Evolutionary conservation across 2,329 filamentous ascomycete genomes (phyloP), one percentile per base, ranked within the genome.

Genomic region (Sordariomycetes sp.): DNA sequence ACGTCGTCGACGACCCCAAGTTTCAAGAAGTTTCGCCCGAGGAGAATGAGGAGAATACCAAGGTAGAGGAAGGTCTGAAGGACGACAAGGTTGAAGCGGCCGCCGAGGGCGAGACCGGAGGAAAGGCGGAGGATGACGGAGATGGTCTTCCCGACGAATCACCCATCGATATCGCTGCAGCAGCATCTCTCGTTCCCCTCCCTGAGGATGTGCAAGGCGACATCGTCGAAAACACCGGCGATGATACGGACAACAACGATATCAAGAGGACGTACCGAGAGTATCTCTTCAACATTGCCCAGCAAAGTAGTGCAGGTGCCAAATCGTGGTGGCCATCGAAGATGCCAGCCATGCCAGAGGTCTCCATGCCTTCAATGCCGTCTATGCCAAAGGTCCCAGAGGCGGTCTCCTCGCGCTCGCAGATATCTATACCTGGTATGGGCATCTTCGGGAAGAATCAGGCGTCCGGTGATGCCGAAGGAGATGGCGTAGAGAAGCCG

Each of bases 151-250:
- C 69, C 1, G 71, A 73, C 50, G 67, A 72, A 60, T 79, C 78
- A 1, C 78, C 78, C 3, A 71, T 81, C 46, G 78, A 81, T 59
- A 80, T 81, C 35, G 76, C 77, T 0, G 78, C 77, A 0, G 78
- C 78, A 0, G 78, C 78, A 1, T 76, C 77, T 0, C 67, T 79
- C 1, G 75, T 79, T 0, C 77, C 78, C 0, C 65, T 79, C 0
- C 77, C 78, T 0, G 76, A 76, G 22, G 68, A 72, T 20, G 69
- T 72, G 6, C 66, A 68, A 0, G 68, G 70, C 28, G 51, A 53
- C n/a, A 40, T 11, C 12, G 37, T 14, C 18, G 37, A 14, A 3
- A 11, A 16, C 37, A 40, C 12, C 12, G 12, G 12, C 37, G 37
- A 16, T 5, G 12, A 6, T 16, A 40, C 12, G 3, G 18, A 3